phyloP scores from a whole-genome alignment of 2,329 filamentous ascomycete species.

The Alternaria viburni region DNA sequence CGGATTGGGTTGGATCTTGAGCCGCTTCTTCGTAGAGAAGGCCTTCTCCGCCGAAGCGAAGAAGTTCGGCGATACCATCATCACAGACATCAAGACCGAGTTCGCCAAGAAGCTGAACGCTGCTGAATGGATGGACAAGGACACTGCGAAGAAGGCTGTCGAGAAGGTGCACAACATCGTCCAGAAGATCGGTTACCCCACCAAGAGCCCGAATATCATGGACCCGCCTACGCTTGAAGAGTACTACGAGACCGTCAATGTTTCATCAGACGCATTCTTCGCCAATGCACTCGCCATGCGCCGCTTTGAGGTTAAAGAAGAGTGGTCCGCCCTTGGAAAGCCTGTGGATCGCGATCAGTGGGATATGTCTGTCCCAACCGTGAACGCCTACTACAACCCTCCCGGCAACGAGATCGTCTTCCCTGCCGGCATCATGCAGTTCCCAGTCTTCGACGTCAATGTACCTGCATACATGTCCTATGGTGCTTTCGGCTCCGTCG shows the following conservation, averaged over 20 bases:
- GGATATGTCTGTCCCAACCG: conserved; percentile 64
- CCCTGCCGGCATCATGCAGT: conserved; percentile 72
- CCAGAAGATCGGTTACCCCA: conserved; percentile 73
- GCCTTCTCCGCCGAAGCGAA: conserved; percentile 72
- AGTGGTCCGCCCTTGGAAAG: conserved; percentile 66
- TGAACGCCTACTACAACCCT: conserved; percentile 70
- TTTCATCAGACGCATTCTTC: conserved; percentile 62
- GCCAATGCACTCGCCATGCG: conserved; percentile 62
- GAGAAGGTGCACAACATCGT: conserved; percentile 71
- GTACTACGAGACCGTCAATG: conserved; percentile 63
- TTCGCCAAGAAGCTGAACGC: conserved; percentile 67
- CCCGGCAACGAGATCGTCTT: conserved; percentile 73
- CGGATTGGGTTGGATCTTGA: conserved; percentile 70
- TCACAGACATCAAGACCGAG: conserved; percentile 72
- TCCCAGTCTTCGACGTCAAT: conserved; percentile 67
- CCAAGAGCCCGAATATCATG: conserved; percentile 65
- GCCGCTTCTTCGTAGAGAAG: conserved; percentile 73
- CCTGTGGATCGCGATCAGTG: conserved; percentile 67
- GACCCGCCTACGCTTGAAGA: conserved; percentile 61
- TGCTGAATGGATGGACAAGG: conserved; percentile 69
- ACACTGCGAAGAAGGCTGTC: conserved; percentile 65
- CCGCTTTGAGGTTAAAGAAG: conserved; percentile 55
- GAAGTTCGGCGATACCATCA: conserved; percentile 70
- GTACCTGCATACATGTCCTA: conserved; percentile 71
- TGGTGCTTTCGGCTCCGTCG: conserved; percentile 71